A percentile compares a stretch with the other conserved stretches of the same genome.
These are phyloP conservation scores for Pseudognaphalium luteoalbum DNA, from an alignment of 129 eudicot genomes.

Conservation along the genomic window DNA sequence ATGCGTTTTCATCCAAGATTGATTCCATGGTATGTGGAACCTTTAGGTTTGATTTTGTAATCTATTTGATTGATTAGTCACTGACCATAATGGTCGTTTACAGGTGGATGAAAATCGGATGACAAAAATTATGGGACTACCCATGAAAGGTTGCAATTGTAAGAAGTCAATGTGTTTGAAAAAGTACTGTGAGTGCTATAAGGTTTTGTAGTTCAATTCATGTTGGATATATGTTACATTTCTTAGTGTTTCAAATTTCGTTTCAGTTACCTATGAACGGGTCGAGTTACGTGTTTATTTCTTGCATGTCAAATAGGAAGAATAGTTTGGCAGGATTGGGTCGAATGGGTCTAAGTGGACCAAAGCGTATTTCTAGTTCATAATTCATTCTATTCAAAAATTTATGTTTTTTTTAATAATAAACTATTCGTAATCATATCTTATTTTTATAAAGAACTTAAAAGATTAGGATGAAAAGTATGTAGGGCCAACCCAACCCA, in stretches of 20 bases:
- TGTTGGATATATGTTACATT: background rate
- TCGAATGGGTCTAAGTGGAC: background rate
- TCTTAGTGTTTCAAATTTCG: background rate
- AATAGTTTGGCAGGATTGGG: background rate
- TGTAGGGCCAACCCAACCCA: background rate
- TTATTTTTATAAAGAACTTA: background rate
- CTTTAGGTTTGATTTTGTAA: background rate
- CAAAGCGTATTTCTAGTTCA: background rate
- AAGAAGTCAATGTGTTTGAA: conserved; percentile 87
- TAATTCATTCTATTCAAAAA: background rate
- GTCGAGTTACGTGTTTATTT: background rate
- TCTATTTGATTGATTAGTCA: background rate
- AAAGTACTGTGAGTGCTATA: conserved; percentile 92
- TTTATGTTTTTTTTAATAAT: background rate
- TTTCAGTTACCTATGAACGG: background rate
- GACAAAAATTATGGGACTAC: conserved; percentile 60
- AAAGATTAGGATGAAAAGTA: background rate
- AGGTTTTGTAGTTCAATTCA: conserved; percentile 44
- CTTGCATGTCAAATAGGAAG: background rate
- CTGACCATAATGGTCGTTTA: conserved; percentile 1
- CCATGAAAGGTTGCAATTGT: conserved; percentile 87
- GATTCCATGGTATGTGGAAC: conserved; percentile 33
- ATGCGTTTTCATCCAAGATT: conserved; percentile 71
- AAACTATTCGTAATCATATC: background rate
- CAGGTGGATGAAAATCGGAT: conserved; percentile 50